Evolutionary conservation across 192 early-diverging fungal species (phyloP), one percentile per base, ranked within the genome.

Genomic region (Thoreauomyces humboldtii): DNA sequence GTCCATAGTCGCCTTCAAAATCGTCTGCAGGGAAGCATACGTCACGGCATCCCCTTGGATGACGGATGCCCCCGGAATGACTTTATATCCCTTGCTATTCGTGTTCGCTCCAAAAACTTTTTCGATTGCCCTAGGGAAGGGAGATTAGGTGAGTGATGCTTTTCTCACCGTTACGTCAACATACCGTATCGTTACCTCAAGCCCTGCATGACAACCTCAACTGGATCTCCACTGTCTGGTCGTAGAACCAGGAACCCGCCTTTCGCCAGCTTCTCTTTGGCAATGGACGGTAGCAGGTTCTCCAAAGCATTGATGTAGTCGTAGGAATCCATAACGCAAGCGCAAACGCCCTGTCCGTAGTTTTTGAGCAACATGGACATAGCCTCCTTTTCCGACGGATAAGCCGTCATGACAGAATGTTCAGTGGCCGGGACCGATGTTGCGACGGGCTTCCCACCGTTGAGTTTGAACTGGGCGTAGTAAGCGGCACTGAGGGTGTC

Each of bases 251-350:
- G 63, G 47, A 88, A 82, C 2, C 92, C 92, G 29, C 92, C 90
- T 51, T 84, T 85, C 33, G 80, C 83, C 24, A 88, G 43, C 72
- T 95, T 92, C 45, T 75, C 69, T 27, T 73, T 69, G 1, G 78
- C 83, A 4, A 95, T 81, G 2, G 70, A 66, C 4, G 92, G 92
- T 52, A 95, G 67, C 0, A 95, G 79, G 2, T 82, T 80, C 21
- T 87, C 79, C 22, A 95, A 74, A 5, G 91, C 92, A 32, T 80
- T 64, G 14, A 73, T 74, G 52, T 95, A 95, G 65, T 95, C 91
- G 69, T 90, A 95, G 22, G 91, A 89, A 45, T 95, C 92, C 92
- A 95, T 90, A 15, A 95, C 92, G 57, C 91, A 92, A 0, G 92
- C 88, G 64, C 75, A 88, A n/a, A 84, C 80, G 5, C 90, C 89